Conservation (phyloP, 2,329 filamentous ascomycete genomes). For the Ascochyta clinopodiicola region DNA sequence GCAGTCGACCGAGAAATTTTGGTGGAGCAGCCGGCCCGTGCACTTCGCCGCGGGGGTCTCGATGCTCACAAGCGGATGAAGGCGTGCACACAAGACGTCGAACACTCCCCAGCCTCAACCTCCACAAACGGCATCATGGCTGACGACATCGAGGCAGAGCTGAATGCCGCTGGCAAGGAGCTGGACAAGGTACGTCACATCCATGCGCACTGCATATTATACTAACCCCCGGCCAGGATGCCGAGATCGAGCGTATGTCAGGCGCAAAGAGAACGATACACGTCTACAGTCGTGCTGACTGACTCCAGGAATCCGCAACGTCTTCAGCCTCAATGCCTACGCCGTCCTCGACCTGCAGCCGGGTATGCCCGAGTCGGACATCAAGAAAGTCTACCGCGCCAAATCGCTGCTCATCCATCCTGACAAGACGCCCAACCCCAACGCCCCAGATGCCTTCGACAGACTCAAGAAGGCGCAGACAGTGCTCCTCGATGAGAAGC, state of each 20-base stretch:
- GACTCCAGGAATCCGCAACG: conserved; percentile 72
- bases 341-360: conserved; percentile 95
- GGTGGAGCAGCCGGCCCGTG: conserved; percentile 33
- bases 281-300: background rate
- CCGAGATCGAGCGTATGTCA: conserved; percentile 79
- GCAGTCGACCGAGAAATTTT: conserved; percentile 25
- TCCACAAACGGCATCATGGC: conserved; percentile 49
- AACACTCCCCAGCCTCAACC: conserved; percentile 4
- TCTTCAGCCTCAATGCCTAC: conserved; percentile 86
- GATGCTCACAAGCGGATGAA: too few species aligned
- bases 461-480: conserved; percentile 93
- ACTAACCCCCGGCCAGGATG: conserved; percentile 67
- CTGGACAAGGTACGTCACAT: conserved; percentile 74
- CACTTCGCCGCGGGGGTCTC: conserved; percentile 31
- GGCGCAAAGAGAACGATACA: background rate
- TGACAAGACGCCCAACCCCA: conserved; percentile 92
- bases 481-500: conserved; percentile 91
- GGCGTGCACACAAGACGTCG: background rate
- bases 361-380: conserved; percentile 93
- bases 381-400: conserved; percentile 91
- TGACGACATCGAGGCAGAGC: conserved; percentile 69
- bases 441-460: conserved; percentile 94
- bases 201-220: background rate
- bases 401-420: conserved; percentile 99
- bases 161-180: conserved; percentile 86